A percentile compares a stretch with the other conserved stretches of the same genome.
Conservation (phyloP, 2,329 filamentous ascomycete species). For the Stachybotrys elegans region DNA sequence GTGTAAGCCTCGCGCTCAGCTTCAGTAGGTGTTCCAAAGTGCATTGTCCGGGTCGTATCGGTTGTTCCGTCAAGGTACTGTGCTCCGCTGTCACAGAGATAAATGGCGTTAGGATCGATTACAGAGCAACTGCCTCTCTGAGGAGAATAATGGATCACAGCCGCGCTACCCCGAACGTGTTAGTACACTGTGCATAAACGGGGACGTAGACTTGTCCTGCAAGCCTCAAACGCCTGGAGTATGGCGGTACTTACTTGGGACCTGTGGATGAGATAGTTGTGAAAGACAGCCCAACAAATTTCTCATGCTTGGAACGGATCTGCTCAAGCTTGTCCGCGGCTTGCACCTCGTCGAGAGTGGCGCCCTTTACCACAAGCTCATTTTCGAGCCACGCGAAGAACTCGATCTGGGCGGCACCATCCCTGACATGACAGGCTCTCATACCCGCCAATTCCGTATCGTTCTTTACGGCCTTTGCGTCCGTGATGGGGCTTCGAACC, state of each 20-base stretch:
- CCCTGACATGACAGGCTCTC: slow-evolving; percentile 87
- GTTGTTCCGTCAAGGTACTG: slow-evolving; percentile 95
- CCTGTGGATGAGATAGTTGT: slow-evolving; percentile 95
- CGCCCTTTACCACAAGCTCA: slow-evolving; percentile 70
- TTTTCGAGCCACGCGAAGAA: slow-evolving; percentile 98
- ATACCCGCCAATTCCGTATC: slow-evolving; percentile 85
- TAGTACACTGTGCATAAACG: too few species aligned
- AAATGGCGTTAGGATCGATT: slow-evolving; percentile 81
- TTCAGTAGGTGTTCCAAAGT: slow-evolving; percentile 80
- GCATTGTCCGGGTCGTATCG: slow-evolving; percentile 87
- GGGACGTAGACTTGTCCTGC: too few species aligned
- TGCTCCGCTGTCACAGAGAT: slow-evolving; percentile 95
- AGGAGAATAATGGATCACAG: slow-evolving; percentile 93
- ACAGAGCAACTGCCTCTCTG: slow-evolving; percentile 74
- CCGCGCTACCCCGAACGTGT: slow-evolving; percentile 77
- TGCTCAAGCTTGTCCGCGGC: slow-evolving; percentile 88
- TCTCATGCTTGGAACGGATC: slow-evolving; percentile 60
- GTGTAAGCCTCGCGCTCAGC: slow-evolving; percentile 89
- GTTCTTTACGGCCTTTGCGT: slow-evolving; percentile 94
- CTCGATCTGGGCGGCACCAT: slow-evolving; percentile 83
- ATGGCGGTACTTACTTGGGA: slow-evolving; percentile 50
- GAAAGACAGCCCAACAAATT: slow-evolving; percentile 89
- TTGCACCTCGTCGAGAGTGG: slow-evolving; percentile 76
- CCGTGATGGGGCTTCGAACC: slow-evolving; percentile 76
- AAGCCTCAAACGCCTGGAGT: neutral